A percentile compares a stretch with the other conserved stretches of the same genome.
These are phyloP conservation scores for Paspalum notatum DNA, from an alignment of 176 grass and related monocot species.

Conservation along the genomic window DNA sequence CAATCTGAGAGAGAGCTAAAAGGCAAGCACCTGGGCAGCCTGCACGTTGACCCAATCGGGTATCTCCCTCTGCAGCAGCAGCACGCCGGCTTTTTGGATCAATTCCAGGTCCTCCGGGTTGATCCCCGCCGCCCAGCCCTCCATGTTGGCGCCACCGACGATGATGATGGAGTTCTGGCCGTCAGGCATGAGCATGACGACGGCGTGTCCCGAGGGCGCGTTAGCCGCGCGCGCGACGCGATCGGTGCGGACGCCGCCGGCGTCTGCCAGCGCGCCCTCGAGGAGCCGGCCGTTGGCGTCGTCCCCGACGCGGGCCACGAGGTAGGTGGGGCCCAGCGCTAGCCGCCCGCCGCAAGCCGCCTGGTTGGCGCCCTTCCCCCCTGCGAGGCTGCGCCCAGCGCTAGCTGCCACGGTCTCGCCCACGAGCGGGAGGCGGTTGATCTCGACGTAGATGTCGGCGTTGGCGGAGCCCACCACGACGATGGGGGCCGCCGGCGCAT, in stretches of 20 bases:
- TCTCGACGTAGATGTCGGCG: constrained; percentile 97
- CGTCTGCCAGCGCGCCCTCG: constrained; percentile 70
- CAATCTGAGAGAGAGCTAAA: constrained; percentile 10
- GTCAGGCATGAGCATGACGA: constrained; percentile 91
- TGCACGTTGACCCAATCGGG: constrained; percentile 92
- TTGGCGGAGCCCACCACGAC: constrained; percentile 95
- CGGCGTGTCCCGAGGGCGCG: constrained; percentile 83
- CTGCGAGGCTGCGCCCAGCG: constrained; percentile 59
- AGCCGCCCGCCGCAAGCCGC: constrained; percentile 85
- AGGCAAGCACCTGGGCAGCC: constrained; percentile 72
- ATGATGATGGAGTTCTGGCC: constrained; percentile 99
- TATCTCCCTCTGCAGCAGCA: constrained; percentile 91
- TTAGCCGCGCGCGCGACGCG: constrained; percentile 50
- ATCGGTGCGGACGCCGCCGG: constrained; percentile 66
- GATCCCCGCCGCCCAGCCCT: constrained; percentile 70
- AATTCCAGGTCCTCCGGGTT: constrained; percentile 63
- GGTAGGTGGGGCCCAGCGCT: constrained; percentile 61
- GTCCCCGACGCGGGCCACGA: constrained; percentile 77
- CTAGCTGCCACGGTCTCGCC: constrained; percentile 76
- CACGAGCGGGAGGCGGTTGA: constrained; percentile 73
- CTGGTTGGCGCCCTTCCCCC: constrained; percentile 81
- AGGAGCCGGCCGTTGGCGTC: constrained; percentile 90
- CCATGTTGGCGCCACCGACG: constrained; percentile 96
- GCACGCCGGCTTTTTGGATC: constrained; percentile 62
- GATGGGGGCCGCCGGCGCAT: constrained; percentile 51